Evolutionary conservation across 2,329 filamentous ascomycete species (phyloP).

Genomic region (Fusarium torreyae): DNA sequence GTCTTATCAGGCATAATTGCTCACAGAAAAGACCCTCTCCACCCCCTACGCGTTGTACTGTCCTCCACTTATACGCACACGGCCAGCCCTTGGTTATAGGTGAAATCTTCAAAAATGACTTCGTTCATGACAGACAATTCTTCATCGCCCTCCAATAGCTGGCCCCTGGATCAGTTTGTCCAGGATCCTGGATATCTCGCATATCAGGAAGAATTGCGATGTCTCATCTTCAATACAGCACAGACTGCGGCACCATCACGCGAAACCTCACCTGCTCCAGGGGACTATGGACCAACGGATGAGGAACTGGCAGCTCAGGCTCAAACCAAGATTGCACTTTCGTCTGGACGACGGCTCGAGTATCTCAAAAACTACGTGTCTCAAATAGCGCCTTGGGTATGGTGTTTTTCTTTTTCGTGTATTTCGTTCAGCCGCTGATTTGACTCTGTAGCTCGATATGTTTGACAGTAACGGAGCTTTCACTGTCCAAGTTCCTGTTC

Average conservation of each 20-base stretch:
- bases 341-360: constrained; percentile 53
- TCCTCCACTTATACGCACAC: constrained; percentile 2
- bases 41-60: neutral
- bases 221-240: constrained; percentile 63
- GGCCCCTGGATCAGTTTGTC: constrained; percentile 55
- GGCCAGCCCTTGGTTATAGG: neutral
- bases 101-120: constrained; percentile 11
- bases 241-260: constrained; percentile 61
- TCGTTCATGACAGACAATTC: constrained; percentile 42
- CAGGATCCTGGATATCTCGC: constrained; percentile 61
- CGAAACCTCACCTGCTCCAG: constrained; percentile 54
- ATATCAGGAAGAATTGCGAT: constrained; percentile 63
- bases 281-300: constrained; percentile 35
- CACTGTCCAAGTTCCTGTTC: constrained; percentile 65
- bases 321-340: constrained; percentile 50
- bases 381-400: constrained; percentile 67
- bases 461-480: constrained; percentile 69
- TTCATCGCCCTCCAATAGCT: constrained; percentile 50
- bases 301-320: constrained; percentile 42
- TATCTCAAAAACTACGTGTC: constrained; percentile 67
- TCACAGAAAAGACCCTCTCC: neutral
- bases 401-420: neutral
- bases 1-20: neutral
- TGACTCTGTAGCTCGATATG: constrained; percentile 65
- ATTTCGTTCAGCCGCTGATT: constrained; percentile 3